Evolutionary conservation across 768 basidiomycete genomes (phyloP), one percentile per base, ranked within the genome.

Genomic region (Macrolepiota fuliginosa): DNA sequence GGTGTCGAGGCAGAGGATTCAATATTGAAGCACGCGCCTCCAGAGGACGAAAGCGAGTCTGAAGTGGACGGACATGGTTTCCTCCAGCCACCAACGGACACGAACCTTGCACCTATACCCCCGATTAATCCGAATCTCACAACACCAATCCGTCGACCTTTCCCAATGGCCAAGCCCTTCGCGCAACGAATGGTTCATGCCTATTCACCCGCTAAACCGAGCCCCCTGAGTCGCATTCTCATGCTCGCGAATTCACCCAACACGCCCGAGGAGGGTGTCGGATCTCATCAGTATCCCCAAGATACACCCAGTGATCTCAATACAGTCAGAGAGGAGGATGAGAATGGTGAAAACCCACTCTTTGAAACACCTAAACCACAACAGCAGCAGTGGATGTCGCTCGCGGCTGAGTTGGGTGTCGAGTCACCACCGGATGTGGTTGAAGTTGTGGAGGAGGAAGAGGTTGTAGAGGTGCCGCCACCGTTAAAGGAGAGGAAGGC

Each of bases 181-280:
- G 87, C 83, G 1, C 73, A 79, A 57, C 84, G 81, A 58, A 90
- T 91, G 87, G 79, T 83, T 3, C 91, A 94, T 64, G 90, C 91
- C 0, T 94, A 93, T 64, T 92, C 92, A 0, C 91, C 91, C 29
- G 87, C 78, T 2, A 88, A 85, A 70, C 91, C 92, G 0, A 92
- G 90, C 64, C 91, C 91, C 2, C 78, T 94, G 35, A 91, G 89
- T 62, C 83, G 91, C 11, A 91, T 93, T 56, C 78, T 92, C 24
- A 84, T 87, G 86, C 77, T 92, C 46, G 81, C 79, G 3, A 77
- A 87, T 63, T 90, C 89, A 0, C 86, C 86, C 4, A 72, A 78
- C 37, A 77, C 74, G 54, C 73, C 77, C 13, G 45, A 57, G 46
- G 66, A 56, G 6, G 68, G 71, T 40, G 54, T 71, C 27, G 40